These are phyloP conservation scores for Boletus subcaerulescens DNA, from an alignment of 768 basidiomycete genomes.

Conservation along the genomic window DNA sequence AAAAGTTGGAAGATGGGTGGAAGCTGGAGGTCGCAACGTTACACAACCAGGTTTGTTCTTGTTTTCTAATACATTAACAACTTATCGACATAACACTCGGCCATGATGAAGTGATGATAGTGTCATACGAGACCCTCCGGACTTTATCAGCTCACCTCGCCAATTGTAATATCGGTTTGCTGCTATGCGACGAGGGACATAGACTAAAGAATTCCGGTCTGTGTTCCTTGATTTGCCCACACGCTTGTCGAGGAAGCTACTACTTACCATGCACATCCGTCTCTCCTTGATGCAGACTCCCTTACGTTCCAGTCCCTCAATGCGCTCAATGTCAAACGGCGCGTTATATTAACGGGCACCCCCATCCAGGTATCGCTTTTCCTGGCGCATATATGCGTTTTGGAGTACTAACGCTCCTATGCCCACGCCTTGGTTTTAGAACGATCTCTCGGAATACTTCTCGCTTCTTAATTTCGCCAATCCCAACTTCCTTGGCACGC, in stretches of 20 bases:
- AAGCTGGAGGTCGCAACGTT: constrained; percentile 83
- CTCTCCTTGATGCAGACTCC: constrained; percentile 53
- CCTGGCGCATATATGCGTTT: constrained; percentile 4
- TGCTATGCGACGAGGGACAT: constrained; percentile 98
- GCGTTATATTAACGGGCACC: constrained; percentile 92
- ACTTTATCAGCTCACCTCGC: constrained; percentile 74
- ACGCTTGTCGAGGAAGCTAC: neutral
- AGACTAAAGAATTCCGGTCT: constrained; percentile 91
- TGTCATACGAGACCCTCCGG: constrained; percentile 94
- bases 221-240: constrained; percentile 16
- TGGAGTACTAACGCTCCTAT: neutral
- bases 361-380: constrained; percentile 68
- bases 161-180: constrained; percentile 77
- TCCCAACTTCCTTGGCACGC: constrained; percentile 83
- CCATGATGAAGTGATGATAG: constrained; percentile 82
- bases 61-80: neutral
- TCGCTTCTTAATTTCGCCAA: constrained; percentile 92
- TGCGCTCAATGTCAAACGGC: constrained; percentile 78
- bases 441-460: constrained; percentile 93
- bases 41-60: constrained; percentile 74
- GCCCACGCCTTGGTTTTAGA: constrained; percentile 42
- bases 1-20: constrained; percentile 85
- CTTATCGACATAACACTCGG: neutral
- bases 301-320: constrained; percentile 85
- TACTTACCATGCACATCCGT: neutral